Evolutionary conservation across 2,329 filamentous ascomycete genomes (phyloP).

Genomic region (Aureobasidium melanogenum): DNA sequence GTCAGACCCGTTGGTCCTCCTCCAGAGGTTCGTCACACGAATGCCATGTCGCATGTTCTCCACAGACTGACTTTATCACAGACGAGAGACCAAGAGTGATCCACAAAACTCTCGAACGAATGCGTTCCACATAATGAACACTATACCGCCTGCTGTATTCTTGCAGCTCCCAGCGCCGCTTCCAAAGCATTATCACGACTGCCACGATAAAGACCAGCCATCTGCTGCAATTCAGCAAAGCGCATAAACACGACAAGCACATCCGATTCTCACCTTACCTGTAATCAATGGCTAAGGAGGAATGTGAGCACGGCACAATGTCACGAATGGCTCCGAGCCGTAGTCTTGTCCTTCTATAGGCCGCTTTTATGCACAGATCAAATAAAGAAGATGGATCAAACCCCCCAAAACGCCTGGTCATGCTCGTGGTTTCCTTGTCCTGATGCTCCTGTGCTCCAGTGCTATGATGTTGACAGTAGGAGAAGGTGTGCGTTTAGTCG

Average conservation of each 20-base stretch:
- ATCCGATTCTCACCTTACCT: not conserved
- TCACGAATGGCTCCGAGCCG: not conserved
- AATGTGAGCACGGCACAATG: not conserved
- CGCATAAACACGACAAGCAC: not conserved
- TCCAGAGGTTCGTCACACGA: conserved; percentile 43
- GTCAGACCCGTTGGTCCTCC: conserved; percentile 57
- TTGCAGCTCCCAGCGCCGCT: not conserved
- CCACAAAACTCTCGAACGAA: not conserved
- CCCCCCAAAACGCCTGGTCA: conserved; percentile 12
- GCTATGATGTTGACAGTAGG: not conserved
- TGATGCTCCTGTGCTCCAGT: not conserved
- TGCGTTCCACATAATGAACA: not conserved
- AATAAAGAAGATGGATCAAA: not conserved
- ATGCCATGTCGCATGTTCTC: not conserved
- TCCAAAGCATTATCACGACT: not conserved
- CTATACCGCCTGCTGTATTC: not conserved
- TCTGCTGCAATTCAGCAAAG: not conserved
- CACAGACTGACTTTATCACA: not conserved
- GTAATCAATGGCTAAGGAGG: not conserved
- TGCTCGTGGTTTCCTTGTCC: conserved; percentile 3
- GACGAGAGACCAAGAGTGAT: conserved; percentile 8
- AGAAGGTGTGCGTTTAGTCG: conserved; percentile 24
- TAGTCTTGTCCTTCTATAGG: conserved; percentile 8
- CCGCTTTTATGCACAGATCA: conserved; percentile 1
- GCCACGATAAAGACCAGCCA: not conserved